These are phyloP conservation scores for Cytospora schulzeri DNA, from an alignment of 2,329 filamentous ascomycete species.

Conservation along the genomic window DNA sequence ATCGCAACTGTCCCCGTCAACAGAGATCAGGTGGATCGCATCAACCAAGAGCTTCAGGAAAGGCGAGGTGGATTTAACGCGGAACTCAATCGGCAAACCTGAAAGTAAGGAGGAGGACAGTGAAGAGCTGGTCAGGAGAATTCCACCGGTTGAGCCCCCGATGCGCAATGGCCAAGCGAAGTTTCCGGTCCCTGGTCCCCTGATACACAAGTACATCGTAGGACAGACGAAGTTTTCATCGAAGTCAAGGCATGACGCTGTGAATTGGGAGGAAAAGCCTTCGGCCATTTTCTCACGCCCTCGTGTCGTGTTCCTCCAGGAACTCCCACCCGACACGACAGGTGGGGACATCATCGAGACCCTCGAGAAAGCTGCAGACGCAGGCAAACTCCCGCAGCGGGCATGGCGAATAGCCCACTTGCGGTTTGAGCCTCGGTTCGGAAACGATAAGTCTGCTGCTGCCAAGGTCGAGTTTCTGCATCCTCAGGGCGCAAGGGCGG, in stretches of 20 bases:
- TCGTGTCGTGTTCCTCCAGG: not conserved
- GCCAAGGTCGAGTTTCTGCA: constrained; percentile 2
- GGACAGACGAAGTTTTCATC: too few species aligned
- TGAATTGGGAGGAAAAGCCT: not conserved
- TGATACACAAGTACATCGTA: not conserved
- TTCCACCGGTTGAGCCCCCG: not conserved
- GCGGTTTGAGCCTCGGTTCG: not conserved
- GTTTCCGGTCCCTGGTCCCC: too few species aligned
- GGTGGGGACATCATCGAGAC: constrained; percentile 5
- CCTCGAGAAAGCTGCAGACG: not conserved
- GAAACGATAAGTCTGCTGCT: not conserved
- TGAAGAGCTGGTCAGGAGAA: not conserved
- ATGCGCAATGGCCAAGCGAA: not conserved
- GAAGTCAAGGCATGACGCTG: too few species aligned
- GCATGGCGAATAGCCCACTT: not conserved
- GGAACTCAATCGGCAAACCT: not conserved
- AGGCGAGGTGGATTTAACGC: not conserved
- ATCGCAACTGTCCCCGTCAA: not conserved
- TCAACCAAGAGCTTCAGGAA: not conserved
- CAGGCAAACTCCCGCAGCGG: not conserved
- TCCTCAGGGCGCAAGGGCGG: not conserved
- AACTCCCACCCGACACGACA: not conserved
- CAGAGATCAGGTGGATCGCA: not conserved
- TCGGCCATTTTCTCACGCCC: not conserved
- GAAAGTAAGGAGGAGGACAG: not conserved